Evolutionary conservation across 2,329 filamentous ascomycete species (phyloP), one percentile per base, ranked within the genome.

Genomic region (Cyphellophora attinorum): DNA sequence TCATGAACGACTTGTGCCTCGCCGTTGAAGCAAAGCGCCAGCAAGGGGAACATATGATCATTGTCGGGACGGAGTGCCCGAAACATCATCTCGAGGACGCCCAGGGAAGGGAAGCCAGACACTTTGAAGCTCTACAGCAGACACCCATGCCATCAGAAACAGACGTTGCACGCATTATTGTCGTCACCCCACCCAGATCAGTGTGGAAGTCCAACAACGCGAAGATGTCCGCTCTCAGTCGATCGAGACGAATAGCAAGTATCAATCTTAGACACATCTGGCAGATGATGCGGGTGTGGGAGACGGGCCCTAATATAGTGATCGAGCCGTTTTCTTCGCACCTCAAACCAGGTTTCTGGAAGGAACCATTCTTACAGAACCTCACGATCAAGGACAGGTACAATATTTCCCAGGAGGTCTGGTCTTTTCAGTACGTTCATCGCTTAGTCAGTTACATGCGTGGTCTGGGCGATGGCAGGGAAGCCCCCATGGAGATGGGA

Each of bases 21-120:
- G 66, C 81, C 5, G 74, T 93, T 16, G 79, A 88, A 48, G 72
- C 74, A 39, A 70, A 79, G 38, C 81, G 88, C 66, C 68, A 71
- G 35, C 68, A 74, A 25, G 86, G 86, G 4, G 72, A 78, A 46
- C 74, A 73, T 39, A 71, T 94, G 33, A 70, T 88, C 36, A 69
- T 95, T 12, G 60, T 96, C 19, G 91, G 88, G n/a, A 85, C 83
- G 5, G 80, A 81, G 6, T 69, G 77, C 15, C 68, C 67, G 1
- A 67, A 68, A 12, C 65, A 71, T 11, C 56, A 71, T 32, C 64
- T 72, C 10, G 56, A 65, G 14, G 52, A 57, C 4, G 16, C 29
- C 14, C 6, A 8, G 8, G 29, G 19, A 19, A 8, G n/a, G 8
- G 8, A 8, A 8, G 21, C 21, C 8, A 61, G 60, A 19, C 17